Evolutionary conservation across 2,329 filamentous ascomycete species (phyloP), one percentile per base, ranked within the genome.

Genomic region (Camptophora hylomeconis): DNA sequence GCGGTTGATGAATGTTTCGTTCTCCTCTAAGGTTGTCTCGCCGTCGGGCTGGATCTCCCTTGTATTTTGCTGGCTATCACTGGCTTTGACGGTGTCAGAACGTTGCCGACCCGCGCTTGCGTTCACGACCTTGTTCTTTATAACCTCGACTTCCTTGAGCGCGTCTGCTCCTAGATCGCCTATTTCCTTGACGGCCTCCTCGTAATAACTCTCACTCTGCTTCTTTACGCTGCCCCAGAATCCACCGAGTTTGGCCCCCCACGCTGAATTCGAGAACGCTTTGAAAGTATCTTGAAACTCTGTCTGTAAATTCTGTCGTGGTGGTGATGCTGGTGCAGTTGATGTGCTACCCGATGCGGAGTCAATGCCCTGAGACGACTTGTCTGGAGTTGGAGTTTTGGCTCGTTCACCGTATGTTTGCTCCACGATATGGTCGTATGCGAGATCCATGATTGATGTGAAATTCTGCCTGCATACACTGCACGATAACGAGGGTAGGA

Each of bases 261-360:
- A 98, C 7, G 83, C 80, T 46, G 83, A 93, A 41, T 75, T 72
- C 3, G 83, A 87, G 49, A 98, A 81, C 14, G 86, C 86, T 49
- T 83, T 84, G 65, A 95, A 94, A 5, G 87, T 89, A 56, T 94
- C 83, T 57, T 93, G 83, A 39, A 98, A 69, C 49, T 98, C 89
- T 43, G 73, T 69, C 50, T 92, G 92, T 43, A 98, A 68, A 29
- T 76, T 62, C 44, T 52, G 52, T 42, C 54, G 58, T 36, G 47
- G 47, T 35, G 47, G 44, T 34, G 26, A 38, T 33, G 36, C 41
- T 37, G 25, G 42, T 33, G 42, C 42, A 42, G 41, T 45, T 5
- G 32, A 39, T 6, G 32, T 38, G 14, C 45, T 45, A 13, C 30
- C 25, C 8, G 41, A 32, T 24, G 50, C 32, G 15, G 44, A 29